These are phyloP conservation scores for Russula earlei DNA, from an alignment of 768 basidiomycete genomes.

Conservation along the genomic window DNA sequence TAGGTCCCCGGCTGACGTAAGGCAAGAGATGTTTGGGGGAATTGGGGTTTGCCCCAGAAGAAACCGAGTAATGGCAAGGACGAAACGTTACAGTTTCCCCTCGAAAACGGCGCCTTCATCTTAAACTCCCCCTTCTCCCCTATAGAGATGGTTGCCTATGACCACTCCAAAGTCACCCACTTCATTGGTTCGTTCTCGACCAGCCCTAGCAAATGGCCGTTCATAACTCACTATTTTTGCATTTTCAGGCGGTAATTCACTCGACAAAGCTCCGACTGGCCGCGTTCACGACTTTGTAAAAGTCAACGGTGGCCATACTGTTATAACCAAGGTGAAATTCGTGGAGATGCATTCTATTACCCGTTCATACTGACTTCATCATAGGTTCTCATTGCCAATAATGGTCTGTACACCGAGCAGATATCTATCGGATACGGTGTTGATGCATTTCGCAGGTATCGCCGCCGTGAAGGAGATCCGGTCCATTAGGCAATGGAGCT, in stretches of 20 bases:
- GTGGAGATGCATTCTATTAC: neutral
- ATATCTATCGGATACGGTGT: neutral
- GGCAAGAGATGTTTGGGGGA: slow-evolving; percentile 14
- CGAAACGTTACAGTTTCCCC: neutral
- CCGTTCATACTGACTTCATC: neutral
- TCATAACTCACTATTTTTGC: slow-evolving; percentile 13
- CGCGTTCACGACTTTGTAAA: slow-evolving; percentile 87
- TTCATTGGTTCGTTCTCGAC: slow-evolving; percentile 43
- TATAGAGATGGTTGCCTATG: slow-evolving; percentile 31
- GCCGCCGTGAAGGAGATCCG: slow-evolving; percentile 99
- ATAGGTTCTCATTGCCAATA: slow-evolving; percentile 98
- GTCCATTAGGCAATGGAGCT: slow-evolving; percentile 98
- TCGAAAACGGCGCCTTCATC: slow-evolving; percentile 3
- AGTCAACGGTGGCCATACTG: slow-evolving; percentile 87
- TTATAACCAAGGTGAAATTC: slow-evolving; percentile 84
- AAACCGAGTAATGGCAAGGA: slow-evolving; percentile 8
- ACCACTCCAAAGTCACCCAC: slow-evolving; percentile 52
- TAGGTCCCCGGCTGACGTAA: slow-evolving; percentile 11
- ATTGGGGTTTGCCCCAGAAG: slow-evolving; percentile 19
- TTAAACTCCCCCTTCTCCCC: neutral
- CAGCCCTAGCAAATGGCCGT: slow-evolving; percentile 14
- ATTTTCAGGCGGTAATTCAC: slow-evolving; percentile 75
- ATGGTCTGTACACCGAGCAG: slow-evolving; percentile 44
- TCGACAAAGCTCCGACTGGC: slow-evolving; percentile 74
- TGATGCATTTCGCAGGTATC: slow-evolving; percentile 53